Evolutionary conservation across 768 basidiomycete species (phyloP), one percentile per base, ranked within the genome.

Genomic region (Psilocybe azurescens): DNA sequence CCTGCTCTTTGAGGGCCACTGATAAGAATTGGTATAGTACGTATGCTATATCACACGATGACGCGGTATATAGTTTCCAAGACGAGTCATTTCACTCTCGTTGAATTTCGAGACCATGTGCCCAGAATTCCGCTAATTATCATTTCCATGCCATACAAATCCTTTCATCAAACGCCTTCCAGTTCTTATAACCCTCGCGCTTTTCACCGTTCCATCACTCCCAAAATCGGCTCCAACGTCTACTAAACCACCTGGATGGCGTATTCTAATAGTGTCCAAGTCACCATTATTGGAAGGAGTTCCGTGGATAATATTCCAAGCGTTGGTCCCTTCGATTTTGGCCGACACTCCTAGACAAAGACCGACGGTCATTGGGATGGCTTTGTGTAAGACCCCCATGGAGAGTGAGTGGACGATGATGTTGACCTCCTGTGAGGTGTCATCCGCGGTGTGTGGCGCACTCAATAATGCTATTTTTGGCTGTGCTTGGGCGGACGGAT

Each of bases 121-220:
- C 41, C n/a, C 33, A 36, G 7, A n/a, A 8, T 13, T 13, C 18
- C 4, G 28, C 11, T 46, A 47, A 33, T 44, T 44, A 53, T 46
- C 39, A 24, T n/a, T 51, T 78, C 67, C 89, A 84, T 88, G 89
- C 81, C 83, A 91, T 0, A 89, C 89, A 0, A 72, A 77, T 0
- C 91, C 91, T 62, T 81, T 83, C 90, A 93, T 93, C 62, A 92
- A 71, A 65, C 87, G 76, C 60, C 88, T 79, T 1, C 90, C 91
- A 2, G 89, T 93, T 58, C 89, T 73, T 24, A 89, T 79, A 18
- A 90, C 89, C 65, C 83, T 85, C 1, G 86, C 89, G 64, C 82
- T 86, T 56, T 73, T 76, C 18, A 87, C 84, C 13, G 71, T 70
- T 10, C 87, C 86, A 64, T 79, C 71, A 16, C 54, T 61, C 3